Evolutionary conservation across 2,329 filamentous ascomycete species (phyloP).

Genomic region (Cladosporium cucumerinum): DNA sequence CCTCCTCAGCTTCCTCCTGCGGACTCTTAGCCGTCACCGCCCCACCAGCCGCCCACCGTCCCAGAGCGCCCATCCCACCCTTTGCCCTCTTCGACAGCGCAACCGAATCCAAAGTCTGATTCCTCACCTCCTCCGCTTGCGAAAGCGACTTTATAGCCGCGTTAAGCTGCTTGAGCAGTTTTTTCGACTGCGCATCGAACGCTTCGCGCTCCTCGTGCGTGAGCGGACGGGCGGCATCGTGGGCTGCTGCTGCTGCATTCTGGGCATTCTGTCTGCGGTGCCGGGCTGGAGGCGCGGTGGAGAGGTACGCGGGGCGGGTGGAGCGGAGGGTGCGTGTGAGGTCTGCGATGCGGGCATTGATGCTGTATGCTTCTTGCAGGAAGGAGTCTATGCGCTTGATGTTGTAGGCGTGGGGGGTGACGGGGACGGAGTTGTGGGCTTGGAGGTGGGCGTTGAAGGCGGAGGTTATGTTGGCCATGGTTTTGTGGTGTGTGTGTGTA

Average conservation of each 20-base stretch:
- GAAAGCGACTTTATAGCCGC: constrained; percentile 74
- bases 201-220: constrained; percentile 80
- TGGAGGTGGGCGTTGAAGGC: constrained; percentile 64
- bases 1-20: constrained; percentile 72
- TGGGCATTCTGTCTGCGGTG: constrained; percentile 36
- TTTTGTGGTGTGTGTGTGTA: no score
- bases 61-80: constrained; percentile 61
- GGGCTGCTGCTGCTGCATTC: constrained; percentile 23
- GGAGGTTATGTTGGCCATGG: constrained; percentile 60
- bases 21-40: constrained; percentile 52
- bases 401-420: constrained; percentile 28
- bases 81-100: constrained; percentile 67
- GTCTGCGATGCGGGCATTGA: constrained; percentile 80
- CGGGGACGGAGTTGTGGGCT: constrained; percentile 22
- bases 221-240: constrained; percentile 50
- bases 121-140: constrained; percentile 76
- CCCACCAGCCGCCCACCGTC: constrained; percentile 63
- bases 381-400: constrained; percentile 69
- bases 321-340: constrained; percentile 76
- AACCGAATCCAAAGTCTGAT: constrained; percentile 68
- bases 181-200: constrained; percentile 82
- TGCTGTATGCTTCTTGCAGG: constrained; percentile 88
- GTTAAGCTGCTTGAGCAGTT: constrained; percentile 80
- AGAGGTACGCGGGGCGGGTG: constrained; percentile 88
- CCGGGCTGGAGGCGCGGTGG: constrained; percentile 62